A percentile compares a stretch with the other conserved stretches of the same genome.
phyloP scores from a whole-genome alignment of 768 basidiomycete genomes.

The Dendrothele bispora region DNA sequence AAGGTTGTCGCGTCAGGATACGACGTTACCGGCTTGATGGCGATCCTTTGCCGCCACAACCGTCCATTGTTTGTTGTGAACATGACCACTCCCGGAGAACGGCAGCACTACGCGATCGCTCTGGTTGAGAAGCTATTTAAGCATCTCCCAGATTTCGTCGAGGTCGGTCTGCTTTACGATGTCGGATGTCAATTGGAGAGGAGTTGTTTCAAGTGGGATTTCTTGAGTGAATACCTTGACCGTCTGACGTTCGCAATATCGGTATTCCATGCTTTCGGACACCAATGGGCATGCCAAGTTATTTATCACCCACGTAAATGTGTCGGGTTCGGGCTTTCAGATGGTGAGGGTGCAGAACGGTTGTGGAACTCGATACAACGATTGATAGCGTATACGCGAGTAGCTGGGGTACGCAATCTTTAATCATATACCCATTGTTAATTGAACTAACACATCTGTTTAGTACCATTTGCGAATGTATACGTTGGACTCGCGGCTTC shows the following conservation, averaged over 20 bases:
- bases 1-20: conserved; percentile 29
- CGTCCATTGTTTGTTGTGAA: conserved; percentile 34
- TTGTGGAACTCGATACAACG: conserved; percentile 21
- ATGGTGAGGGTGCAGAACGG: conserved; percentile 27
- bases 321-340: conserved; percentile 22
- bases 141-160: conserved; percentile 25
- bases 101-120: conserved; percentile 30
- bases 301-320: conserved; percentile 33
- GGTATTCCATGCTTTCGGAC: conserved; percentile 40
- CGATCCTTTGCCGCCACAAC: conserved; percentile 35
- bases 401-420: conserved; percentile 17
- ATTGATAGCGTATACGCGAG: conserved; percentile 17
- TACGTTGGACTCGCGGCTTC: conserved; percentile 13
- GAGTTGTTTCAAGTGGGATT: conserved; percentile 24
- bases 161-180: conserved; percentile 31
- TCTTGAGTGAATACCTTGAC: conserved; percentile 20
- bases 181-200: conserved; percentile 35
- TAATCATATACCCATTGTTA: neutral
- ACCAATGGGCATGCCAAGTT: conserved; percentile 38
- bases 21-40: conserved; percentile 36
- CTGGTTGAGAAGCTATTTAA: conserved; percentile 31
- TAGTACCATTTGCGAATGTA: conserved; percentile 16
- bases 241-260: conserved; percentile 26
- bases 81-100: conserved; percentile 31
- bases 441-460: too few species aligned